These are phyloP conservation scores for Pichia paraexigua DNA, from an alignment of 805 yeast genomes.

Conservation along the genomic window DNA sequence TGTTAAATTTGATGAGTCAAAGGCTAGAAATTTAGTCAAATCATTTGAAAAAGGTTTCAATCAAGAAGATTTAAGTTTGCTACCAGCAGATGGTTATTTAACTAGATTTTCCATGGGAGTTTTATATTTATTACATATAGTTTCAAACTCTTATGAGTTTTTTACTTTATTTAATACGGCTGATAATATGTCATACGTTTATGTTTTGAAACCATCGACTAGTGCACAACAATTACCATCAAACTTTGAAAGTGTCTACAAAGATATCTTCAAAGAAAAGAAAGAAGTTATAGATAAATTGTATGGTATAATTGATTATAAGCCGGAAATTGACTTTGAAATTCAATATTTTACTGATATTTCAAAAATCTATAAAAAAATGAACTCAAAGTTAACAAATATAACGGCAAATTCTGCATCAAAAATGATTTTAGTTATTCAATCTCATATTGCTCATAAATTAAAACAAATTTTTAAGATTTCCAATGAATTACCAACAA, in stretches of 20 bases:
- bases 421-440: conserved; percentile 58
- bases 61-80: conserved; percentile 40
- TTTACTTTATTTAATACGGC: conserved; percentile 61
- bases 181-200: conserved; percentile 42
- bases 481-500: conserved; percentile 50
- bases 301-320: conserved; percentile 45
- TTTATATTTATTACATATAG: conserved; percentile 59
- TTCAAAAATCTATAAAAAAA: conserved; percentile 46
- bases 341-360: conserved; percentile 46
- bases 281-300: conserved; percentile 35
- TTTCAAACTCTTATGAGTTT: conserved; percentile 68
- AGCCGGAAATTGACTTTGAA: conserved; percentile 45
- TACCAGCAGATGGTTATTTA: conserved; percentile 47
- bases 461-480: conserved; percentile 40
- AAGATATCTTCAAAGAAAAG: conserved; percentile 43
- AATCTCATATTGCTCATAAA: conserved; percentile 53
- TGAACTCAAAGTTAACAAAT: conserved; percentile 46
- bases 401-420: conserved; percentile 61
- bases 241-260: conserved; percentile 46
- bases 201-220: conserved; percentile 59
- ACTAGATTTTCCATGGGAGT: conserved; percentile 47
- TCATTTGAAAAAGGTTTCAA: conserved; percentile 85
- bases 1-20: conserved; percentile 59
- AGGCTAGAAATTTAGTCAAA: conserved; percentile 76
- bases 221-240: conserved; percentile 59